phyloP scores from a whole-genome alignment of 179 eudicot genomes.

The Vitellaria paradoxa region DNA sequence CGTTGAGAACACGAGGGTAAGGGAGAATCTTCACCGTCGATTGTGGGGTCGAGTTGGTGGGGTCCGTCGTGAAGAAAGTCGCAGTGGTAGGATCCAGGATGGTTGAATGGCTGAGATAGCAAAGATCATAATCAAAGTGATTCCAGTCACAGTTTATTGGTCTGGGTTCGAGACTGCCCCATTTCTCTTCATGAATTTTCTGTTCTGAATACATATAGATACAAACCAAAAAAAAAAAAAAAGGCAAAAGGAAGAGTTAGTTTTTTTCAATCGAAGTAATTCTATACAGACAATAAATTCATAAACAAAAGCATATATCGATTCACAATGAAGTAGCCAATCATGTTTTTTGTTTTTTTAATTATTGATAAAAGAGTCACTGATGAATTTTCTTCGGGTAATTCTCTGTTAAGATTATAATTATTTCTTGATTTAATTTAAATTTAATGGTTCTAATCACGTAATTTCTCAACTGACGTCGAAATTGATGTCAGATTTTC shows the following conservation, averaged over 20 bases:
- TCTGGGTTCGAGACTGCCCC: slow-evolving; percentile 10
- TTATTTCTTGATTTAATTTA: too few relatives aligned
- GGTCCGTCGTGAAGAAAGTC: slow-evolving; percentile 32
- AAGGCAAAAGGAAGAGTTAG: too few relatives aligned
- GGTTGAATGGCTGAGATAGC: slow-evolving; percentile 41
- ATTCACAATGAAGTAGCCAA: too few relatives aligned
- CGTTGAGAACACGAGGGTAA: slow-evolving; percentile 39
- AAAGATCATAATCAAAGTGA: slow-evolving; percentile 41
- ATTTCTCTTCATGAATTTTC: background rate
- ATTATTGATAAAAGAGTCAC: too few relatives aligned
- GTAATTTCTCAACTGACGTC: too few relatives aligned
- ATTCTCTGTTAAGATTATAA: too few relatives aligned
- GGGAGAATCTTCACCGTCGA: slow-evolving; percentile 37
- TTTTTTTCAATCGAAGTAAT: too few relatives aligned
- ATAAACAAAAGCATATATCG: too few relatives aligned
- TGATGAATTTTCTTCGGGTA: too few relatives aligned
- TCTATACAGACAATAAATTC: background rate
- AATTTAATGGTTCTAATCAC: too few relatives aligned
- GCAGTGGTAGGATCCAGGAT: slow-evolving; percentile 36
- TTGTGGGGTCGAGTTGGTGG: slow-evolving; percentile 18
- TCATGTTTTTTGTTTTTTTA: too few relatives aligned
- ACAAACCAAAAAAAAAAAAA: background rate
- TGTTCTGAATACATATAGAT: background rate
- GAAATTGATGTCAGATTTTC: too few relatives aligned
- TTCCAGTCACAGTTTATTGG: slow-evolving; percentile 38